A percentile compares a stretch with the other conserved stretches of the same genome.
These are phyloP conservation scores for Dendryphion nanum DNA, from an alignment of 2,329 filamentous ascomycete genomes.

Conservation along the genomic window DNA sequence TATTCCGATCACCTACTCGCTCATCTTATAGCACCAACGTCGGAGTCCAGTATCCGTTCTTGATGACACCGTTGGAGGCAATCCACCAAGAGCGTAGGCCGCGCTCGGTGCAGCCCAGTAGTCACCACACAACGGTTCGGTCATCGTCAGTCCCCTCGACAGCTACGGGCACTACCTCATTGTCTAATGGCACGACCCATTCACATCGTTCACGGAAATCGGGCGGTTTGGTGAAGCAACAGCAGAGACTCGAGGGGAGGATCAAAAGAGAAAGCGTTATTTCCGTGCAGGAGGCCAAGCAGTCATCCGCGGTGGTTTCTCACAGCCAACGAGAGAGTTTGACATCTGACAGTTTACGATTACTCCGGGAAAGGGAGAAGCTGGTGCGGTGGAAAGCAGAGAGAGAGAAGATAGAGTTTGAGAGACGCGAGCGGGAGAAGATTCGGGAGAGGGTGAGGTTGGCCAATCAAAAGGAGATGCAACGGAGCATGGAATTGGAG, in stretches of 20 bases:
- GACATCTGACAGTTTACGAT: slow-evolving; percentile 6
- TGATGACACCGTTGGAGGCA: slow-evolving; percentile 1
- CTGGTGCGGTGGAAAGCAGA: slow-evolving; percentile 10
- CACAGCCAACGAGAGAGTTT: slow-evolving; percentile 4
- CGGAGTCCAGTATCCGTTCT: background rate
- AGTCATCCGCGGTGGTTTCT: background rate
- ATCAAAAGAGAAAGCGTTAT: slow-evolving; percentile 7
- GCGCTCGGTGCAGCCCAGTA: background rate
- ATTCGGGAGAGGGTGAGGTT: slow-evolving; percentile 24
- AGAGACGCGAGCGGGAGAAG: slow-evolving; percentile 16
- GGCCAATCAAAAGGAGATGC: slow-evolving; percentile 28
- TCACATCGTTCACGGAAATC: slow-evolving; percentile 1
- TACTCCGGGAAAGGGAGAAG: slow-evolving; percentile 11
- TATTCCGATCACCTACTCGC: background rate
- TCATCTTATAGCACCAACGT: background rate
- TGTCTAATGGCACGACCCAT: slow-evolving; percentile 1
- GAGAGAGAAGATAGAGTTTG: slow-evolving; percentile 24
- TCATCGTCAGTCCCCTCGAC: slow-evolving; percentile 1
- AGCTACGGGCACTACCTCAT: slow-evolving; percentile 1
- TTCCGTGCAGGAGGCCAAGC: slow-evolving; percentile 1
- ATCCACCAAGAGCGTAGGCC: background rate
- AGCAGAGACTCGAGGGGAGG: slow-evolving; percentile 8
- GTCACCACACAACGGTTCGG: background rate
- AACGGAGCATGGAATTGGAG: slow-evolving; percentile 22
- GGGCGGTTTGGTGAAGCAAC: background rate